A percentile compares a stretch with the other conserved stretches of the same genome.
Evolutionary conservation across 305 asterid genomes (phyloP).

Genomic region (Fraxinus paxiana): DNA sequence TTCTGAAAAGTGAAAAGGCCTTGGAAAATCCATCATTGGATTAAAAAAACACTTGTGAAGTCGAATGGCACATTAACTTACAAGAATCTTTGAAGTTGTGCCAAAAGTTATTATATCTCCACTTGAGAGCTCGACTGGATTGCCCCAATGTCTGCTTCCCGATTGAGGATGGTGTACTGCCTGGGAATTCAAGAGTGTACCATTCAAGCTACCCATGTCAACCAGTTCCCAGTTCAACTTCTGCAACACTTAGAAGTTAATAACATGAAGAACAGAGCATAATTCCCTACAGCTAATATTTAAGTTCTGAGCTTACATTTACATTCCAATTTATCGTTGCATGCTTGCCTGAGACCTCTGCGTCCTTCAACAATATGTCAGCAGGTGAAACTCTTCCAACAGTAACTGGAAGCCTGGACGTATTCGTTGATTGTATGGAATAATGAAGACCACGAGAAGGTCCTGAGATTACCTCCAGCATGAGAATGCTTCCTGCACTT

Average conservation of each 20-base stretch:
- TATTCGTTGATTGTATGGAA: conserved; percentile 60
- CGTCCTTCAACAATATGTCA: conserved; percentile 70
- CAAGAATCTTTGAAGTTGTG: conserved; percentile 68
- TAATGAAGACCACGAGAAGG: conserved; percentile 72
- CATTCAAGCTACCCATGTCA: conserved; percentile 99
- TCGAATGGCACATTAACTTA: conserved; percentile 28
- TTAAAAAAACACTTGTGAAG: conserved; percentile 10
- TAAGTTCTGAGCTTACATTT: conserved; percentile 50
- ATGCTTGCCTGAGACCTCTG: conserved; percentile 98
- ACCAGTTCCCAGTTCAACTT: conserved; percentile 92
- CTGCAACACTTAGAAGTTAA: conserved; percentile 41
- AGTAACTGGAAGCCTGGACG: conserved; percentile 70
- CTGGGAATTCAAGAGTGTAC: conserved; percentile 72
- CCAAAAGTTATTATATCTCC: conserved; percentile 84
- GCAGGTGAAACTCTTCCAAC: conserved; percentile 92
- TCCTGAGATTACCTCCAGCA: conserved; percentile 88
- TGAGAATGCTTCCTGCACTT: conserved; percentile 92
- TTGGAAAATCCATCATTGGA: not conserved
- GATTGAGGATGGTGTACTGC: conserved; percentile 53
- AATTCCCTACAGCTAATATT: conserved; percentile 14
- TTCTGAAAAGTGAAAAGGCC: not conserved
- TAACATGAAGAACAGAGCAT: conserved; percentile 22
- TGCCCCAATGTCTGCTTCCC: conserved; percentile 76
- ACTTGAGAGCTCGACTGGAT: conserved; percentile 63
- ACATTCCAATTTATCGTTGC: conserved; percentile 84